A percentile compares a stretch with the other conserved stretches of the same genome.
Conservation (phyloP, 495 filamentous ascomycete species). For the Penicillium turbatum region DNA sequence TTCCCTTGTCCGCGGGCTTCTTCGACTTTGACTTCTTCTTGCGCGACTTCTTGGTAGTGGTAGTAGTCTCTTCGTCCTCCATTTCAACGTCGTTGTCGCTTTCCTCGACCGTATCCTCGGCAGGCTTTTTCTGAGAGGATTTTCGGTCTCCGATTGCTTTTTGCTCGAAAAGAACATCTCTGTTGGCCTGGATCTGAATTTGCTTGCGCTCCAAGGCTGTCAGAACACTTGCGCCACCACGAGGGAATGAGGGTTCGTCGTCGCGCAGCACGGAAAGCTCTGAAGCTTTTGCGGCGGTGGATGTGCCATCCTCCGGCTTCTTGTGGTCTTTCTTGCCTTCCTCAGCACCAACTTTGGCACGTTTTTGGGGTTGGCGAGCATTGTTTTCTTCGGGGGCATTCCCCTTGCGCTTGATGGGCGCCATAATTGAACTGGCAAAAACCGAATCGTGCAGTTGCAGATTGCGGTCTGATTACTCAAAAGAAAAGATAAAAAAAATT, state of each 20-base stretch:
- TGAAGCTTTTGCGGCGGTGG: conserved; percentile 36
- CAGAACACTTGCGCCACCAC: conserved; percentile 85
- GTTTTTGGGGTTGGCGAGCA: conserved; percentile 43
- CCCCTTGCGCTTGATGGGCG: conserved; percentile 51
- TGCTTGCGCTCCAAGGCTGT: conserved; percentile 94
- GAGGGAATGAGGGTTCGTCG: conserved; percentile 85
- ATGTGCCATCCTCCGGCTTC: conserved; percentile 26
- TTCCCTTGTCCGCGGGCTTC: conserved; percentile 43
- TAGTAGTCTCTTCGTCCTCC: conserved; percentile 39
- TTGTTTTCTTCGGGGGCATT: conserved; percentile 36
- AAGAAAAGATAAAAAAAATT: conserved; percentile 40
- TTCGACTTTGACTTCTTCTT: conserved; percentile 49
- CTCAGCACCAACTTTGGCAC: conserved; percentile 43
- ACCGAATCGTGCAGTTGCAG: conserved; percentile 28
- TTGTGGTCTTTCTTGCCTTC: conserved; percentile 32
- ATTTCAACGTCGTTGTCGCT: conserved; percentile 40
- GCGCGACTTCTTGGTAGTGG: conserved; percentile 48
- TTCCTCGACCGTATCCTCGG: conserved; percentile 44
- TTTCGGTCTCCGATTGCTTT: conserved; percentile 47
- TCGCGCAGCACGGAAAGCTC: conserved; percentile 56
- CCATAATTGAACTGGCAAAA: conserved; percentile 39
- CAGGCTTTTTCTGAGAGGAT: conserved; percentile 36
- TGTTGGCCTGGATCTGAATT: conserved; percentile 87
- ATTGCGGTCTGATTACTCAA: conserved; percentile 25
- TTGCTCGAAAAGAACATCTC: conserved; percentile 91